Percentiles rank a stretch among this genome's conserved stretches.
Conservation (phyloP, 2,329 filamentous ascomycete species). For the Botrytis squamosa region DNA sequence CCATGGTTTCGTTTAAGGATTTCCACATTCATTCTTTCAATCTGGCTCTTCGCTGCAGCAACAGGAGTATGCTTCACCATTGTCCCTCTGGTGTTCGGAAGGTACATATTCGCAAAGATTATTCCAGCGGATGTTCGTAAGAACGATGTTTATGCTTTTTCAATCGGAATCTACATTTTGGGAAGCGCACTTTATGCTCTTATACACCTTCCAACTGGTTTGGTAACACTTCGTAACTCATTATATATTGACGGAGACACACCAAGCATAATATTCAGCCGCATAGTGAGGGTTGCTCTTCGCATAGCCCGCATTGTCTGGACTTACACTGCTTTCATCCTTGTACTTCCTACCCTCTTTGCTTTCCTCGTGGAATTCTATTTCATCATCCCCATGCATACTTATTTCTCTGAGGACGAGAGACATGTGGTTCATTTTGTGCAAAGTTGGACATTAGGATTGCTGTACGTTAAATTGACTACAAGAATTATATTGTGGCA, state of each 20-base stretch:
- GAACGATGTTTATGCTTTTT: slow-evolving; percentile 97
- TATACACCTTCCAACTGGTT: slow-evolving; percentile 48
- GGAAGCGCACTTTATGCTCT: slow-evolving; percentile 64
- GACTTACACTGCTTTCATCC: slow-evolving; percentile 68
- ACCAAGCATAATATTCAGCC: slow-evolving; percentile 34
- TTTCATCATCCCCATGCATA: slow-evolving; percentile 70
- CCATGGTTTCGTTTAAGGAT: slow-evolving; percentile 80
- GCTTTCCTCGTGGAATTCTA: slow-evolving; percentile 85
- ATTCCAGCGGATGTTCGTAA: slow-evolving; percentile 71
- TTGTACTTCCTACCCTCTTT: slow-evolving; percentile 80
- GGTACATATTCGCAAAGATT: slow-evolving; percentile 69
- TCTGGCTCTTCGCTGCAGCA: slow-evolving; percentile 90
- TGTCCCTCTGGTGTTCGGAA: slow-evolving; percentile 80
- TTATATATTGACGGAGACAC: slow-evolving; percentile 32
- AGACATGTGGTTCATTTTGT: slow-evolving; percentile 79
- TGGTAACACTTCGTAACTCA: slow-evolving; percentile 39
- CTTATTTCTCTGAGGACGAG: slow-evolving; percentile 39
- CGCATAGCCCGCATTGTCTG: slow-evolving; percentile 58
- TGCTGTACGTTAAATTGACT: slow-evolving; percentile 83
- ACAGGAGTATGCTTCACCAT: slow-evolving; percentile 86
- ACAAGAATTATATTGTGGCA: slow-evolving; percentile 68
- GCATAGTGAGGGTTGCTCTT: slow-evolving; percentile 23
- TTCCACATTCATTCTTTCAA: slow-evolving; percentile 79
- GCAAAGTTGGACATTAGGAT: slow-evolving; percentile 89
- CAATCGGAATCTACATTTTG: slow-evolving; percentile 80